Conservation (phyloP, 768 basidiomycete genomes). For the Mycena venus region DNA sequence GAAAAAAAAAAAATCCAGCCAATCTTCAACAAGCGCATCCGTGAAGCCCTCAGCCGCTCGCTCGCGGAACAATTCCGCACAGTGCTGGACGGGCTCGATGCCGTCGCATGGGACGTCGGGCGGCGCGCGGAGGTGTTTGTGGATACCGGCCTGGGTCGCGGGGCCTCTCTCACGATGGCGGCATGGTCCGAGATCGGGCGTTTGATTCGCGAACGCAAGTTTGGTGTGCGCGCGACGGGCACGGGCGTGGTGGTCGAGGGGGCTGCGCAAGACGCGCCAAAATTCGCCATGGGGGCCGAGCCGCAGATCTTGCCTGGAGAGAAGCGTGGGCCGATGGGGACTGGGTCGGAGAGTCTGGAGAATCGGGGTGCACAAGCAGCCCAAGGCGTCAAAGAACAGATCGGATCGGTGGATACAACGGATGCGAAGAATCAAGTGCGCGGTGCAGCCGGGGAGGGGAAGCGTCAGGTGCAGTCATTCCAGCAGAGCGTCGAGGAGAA, state of each 20-base stretch:
- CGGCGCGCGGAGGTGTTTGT: conserved; percentile 72
- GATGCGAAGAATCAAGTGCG: background rate
- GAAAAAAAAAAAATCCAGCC: too few species aligned
- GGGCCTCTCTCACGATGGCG: conserved; percentile 65
- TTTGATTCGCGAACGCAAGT: conserved; percentile 53
- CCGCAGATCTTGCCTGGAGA: conserved; percentile 80
- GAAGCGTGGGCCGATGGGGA: conserved; percentile 76
- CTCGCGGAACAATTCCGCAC: conserved; percentile 67
- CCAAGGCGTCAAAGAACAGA: conserved; percentile 24
- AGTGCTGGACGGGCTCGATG: conserved; percentile 66
- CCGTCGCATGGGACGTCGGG: conserved; percentile 69
- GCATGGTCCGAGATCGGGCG: conserved; percentile 78
- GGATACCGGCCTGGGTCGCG: conserved; percentile 69
- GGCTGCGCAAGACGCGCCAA: conserved; percentile 34
- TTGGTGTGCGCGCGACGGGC: conserved; percentile 68
- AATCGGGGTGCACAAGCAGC: background rate
- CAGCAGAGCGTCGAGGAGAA: conserved; percentile 59
- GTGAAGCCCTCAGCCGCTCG: conserved; percentile 68
- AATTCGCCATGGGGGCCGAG: conserved; percentile 71
- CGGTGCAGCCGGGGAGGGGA: conserved; percentile 46
- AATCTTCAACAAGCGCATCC: conserved; percentile 66
- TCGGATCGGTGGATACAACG: background rate
- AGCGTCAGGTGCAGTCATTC: conserved; percentile 56
- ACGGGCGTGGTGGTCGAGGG: conserved; percentile 71
- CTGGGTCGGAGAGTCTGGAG: conserved; percentile 46